Evolutionary conservation across 1,284 basidiomycete genomes (phyloP).

Genomic region (Tilletia indica): DNA sequence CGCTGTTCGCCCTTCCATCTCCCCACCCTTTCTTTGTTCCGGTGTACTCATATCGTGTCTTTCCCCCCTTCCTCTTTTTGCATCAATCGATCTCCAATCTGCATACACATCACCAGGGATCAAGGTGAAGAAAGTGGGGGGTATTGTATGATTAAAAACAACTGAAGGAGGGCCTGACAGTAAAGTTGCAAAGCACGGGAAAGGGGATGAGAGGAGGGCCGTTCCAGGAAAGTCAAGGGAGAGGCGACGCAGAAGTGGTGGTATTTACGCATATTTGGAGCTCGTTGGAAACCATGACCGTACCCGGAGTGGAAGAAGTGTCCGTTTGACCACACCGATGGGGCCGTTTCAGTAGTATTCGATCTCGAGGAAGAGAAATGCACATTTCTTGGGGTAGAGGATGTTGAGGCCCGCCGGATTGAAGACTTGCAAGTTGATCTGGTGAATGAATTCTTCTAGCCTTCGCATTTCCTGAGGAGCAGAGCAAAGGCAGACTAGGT

Average conservation of each 20-base stretch:
- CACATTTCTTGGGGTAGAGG: slow-evolving; percentile 73
- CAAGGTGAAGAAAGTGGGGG: too few relatives aligned
- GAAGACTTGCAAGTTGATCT: slow-evolving; percentile 68
- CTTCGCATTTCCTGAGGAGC: slow-evolving; percentile 70
- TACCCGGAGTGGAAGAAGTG: neutral
- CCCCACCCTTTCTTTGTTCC: neutral
- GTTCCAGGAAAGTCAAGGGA: too few relatives aligned
- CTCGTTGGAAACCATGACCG: neutral
- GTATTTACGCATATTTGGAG: too few relatives aligned
- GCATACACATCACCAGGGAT: too few relatives aligned
- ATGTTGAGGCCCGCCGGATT: slow-evolving; percentile 79
- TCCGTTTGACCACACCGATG: neutral
- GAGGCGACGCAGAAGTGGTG: too few relatives aligned
- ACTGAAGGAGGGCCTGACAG: too few relatives aligned
- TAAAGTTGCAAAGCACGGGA: too few relatives aligned
- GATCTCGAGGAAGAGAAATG: slow-evolving; percentile 69
- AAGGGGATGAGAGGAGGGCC: too few relatives aligned
- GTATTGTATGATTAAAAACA: too few relatives aligned
- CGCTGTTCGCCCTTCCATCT: neutral
- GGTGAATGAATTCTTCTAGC: slow-evolving; percentile 65
- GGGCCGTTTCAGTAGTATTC: slow-evolving; percentile 47
- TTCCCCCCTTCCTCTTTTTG: neutral
- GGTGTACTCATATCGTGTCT: slow-evolving; percentile 17
- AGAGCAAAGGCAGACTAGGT: neutral
- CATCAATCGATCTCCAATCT: too few relatives aligned